Base-by-base conservation (phyloP, 1,284 basidiomycete species). In the Trichosporon coremiiforme region DNA sequence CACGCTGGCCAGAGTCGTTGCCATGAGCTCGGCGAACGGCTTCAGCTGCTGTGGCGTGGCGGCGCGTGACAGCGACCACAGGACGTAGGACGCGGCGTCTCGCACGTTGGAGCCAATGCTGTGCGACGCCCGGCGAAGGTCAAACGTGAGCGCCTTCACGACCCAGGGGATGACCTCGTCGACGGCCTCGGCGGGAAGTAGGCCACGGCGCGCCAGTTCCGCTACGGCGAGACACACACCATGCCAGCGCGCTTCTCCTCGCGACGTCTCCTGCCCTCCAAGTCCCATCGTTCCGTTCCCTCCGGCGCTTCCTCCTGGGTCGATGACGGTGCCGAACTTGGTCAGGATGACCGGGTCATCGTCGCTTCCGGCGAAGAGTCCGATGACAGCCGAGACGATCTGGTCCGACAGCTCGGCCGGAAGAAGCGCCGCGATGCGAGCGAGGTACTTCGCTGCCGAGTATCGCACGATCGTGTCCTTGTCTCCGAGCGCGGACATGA, bases 381-480 rank as follows among this genome's bases (percentile, higher is more conserved):
- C 87, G 65, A 95, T 84, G 38, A 96, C 85, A 3, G 90, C 94
- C 64, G 92, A 89, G 2, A 94, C 83, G 12, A 98, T 89, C 80
- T 99, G 94, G 36, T 87, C 85, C 0, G 89, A 86, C 76, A 95
- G 91, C 13, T 90, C 89, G 0, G 81, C 71, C 1, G 96, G 93
- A 0, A 99, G 87, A 15, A 91, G 87, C 72, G 91, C 90, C 1
- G 93, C 88, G 53, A 99, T 87, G 7, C 95, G 89, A 5, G 95
- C 92, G 12, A 98, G 85, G 31, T 93, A 94, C 82, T 99, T 99
- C 5, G 97, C 93, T 2, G 93, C 89, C 12, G 95, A 95, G 88
- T 94, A 99, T 62, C 97, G 91, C 22, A 99, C 94, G 35, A 94
- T 86, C 0, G 97, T 98, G 79, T 98, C 95, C 93, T 90, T 93